Conservation (phyloP, 2,329 filamentous ascomycete species). For the Purpureocillium lavendulum region DNA sequence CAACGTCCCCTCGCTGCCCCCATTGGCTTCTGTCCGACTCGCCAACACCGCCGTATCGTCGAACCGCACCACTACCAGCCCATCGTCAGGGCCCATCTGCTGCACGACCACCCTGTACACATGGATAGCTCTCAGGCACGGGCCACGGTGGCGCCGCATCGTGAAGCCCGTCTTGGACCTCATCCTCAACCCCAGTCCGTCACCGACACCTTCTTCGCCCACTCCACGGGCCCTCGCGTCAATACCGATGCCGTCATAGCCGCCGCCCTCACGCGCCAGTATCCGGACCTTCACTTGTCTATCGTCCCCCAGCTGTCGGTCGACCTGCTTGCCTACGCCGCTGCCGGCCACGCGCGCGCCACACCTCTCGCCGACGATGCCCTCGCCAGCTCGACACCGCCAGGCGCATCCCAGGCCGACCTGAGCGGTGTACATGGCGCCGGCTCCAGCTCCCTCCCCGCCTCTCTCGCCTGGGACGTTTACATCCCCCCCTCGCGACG, state of each 20-base stretch:
- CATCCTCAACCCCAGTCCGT: not conserved
- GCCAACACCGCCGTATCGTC: too few species aligned
- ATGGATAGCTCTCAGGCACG: too few species aligned
- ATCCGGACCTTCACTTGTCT: conserved; percentile 32
- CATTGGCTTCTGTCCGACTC: too few species aligned
- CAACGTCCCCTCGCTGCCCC: too few species aligned
- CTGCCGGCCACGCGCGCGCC: too few species aligned
- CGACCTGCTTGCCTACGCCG: conserved; percentile 28
- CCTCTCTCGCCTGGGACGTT: conserved; percentile 26
- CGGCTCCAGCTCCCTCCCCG: conserved; percentile 15
- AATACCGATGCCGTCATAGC: conserved; percentile 35
- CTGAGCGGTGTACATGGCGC: conserved; percentile 16
- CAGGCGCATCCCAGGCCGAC: too few species aligned
- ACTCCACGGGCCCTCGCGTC: conserved; percentile 30
- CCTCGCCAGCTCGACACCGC: conserved; percentile 21
- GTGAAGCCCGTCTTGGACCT: too few species aligned
- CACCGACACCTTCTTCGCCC: conserved; percentile 19
- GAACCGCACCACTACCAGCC: too few species aligned
- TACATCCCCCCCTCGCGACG: conserved; percentile 32
- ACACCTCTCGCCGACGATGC: conserved; percentile 25
- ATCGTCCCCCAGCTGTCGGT: conserved; percentile 22
- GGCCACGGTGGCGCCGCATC: too few species aligned
- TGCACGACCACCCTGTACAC: too few species aligned
- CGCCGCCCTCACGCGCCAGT: conserved; percentile 29
- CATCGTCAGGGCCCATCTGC: too few species aligned